Evolutionary conservation across 2,329 filamentous ascomycete species (phyloP).

Genomic region (Diaporthe capsici): DNA sequence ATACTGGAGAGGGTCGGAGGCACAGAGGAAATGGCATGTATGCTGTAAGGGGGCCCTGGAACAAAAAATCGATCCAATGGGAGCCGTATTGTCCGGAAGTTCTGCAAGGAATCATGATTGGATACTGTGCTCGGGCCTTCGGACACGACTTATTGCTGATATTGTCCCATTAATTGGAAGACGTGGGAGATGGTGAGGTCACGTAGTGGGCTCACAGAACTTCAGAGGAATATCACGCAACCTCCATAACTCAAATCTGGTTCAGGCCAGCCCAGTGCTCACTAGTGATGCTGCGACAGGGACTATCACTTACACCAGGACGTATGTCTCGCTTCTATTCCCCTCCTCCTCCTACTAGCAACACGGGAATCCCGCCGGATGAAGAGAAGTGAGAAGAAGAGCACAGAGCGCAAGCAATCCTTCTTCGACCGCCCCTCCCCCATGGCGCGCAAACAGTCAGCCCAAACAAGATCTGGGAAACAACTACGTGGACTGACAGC

Average conservation of each 20-base stretch:
- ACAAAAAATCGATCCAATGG: no score
- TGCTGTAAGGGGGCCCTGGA: not conserved
- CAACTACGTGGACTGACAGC: not conserved
- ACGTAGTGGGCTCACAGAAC: not conserved
- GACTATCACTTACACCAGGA: conserved; percentile 1
- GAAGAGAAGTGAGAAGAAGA: not conserved
- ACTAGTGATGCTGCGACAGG: not conserved
- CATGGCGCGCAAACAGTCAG: not conserved
- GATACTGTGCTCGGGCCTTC: not conserved
- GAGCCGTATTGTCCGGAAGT: not conserved
- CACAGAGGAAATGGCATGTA: not conserved
- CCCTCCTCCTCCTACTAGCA: not conserved
- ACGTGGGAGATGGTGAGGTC: no score
- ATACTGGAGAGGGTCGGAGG: not conserved
- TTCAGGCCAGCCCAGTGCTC: not conserved
- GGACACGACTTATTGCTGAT: not conserved
- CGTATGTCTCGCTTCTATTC: conserved; percentile 16
- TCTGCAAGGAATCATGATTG: not conserved
- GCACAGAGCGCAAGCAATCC: not conserved
- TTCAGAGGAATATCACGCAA: not conserved
- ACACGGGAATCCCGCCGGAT: not conserved
- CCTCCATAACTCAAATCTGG: not conserved
- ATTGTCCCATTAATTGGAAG: no score
- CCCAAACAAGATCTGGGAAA: not conserved
- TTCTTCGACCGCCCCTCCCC: not conserved